Conservation (phyloP, 108 stramenopile genomes). For the Stephanodiscus minutulus region DNA sequence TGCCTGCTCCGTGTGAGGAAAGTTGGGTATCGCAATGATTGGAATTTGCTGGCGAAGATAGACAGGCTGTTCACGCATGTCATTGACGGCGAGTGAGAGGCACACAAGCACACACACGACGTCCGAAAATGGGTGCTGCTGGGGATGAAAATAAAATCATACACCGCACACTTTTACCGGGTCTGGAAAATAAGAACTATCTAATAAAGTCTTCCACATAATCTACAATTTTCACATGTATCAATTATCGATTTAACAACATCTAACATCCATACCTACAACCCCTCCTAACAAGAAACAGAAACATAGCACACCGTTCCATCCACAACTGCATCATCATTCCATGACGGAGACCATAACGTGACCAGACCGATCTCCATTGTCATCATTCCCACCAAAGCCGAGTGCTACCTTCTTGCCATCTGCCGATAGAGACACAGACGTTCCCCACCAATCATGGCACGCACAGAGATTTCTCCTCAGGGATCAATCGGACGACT, state of each 20-base stretch:
- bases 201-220: too few relatives aligned
- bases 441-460: not conserved
- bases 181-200: too few relatives aligned
- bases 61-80: conserved; percentile 26
- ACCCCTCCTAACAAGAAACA: too few relatives aligned
- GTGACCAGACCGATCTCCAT: not conserved
- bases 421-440: conserved; percentile 16
- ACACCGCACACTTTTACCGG: too few relatives aligned
- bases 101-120: not conserved
- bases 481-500: too few relatives aligned
- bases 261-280: too few relatives aligned
- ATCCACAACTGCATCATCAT: not conserved
- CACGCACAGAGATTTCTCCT: too few relatives aligned
- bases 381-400: not conserved
- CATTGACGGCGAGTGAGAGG: conserved; percentile 23
- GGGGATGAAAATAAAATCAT: too few relatives aligned
- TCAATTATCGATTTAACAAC: too few relatives aligned
- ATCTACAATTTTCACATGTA: too few relatives aligned
- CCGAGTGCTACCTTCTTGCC: conserved; percentile 20
- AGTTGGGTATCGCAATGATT: conserved; percentile 16
- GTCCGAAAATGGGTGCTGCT: too few relatives aligned
- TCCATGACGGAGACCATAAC: not conserved
- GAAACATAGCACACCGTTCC: too few relatives aligned
- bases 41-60: conserved; percentile 44
- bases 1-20: conserved; percentile 54